Evolutionary conservation across 2,329 filamentous ascomycete genomes (phyloP).

Genomic region (Emmonsiellopsis sp.): DNA sequence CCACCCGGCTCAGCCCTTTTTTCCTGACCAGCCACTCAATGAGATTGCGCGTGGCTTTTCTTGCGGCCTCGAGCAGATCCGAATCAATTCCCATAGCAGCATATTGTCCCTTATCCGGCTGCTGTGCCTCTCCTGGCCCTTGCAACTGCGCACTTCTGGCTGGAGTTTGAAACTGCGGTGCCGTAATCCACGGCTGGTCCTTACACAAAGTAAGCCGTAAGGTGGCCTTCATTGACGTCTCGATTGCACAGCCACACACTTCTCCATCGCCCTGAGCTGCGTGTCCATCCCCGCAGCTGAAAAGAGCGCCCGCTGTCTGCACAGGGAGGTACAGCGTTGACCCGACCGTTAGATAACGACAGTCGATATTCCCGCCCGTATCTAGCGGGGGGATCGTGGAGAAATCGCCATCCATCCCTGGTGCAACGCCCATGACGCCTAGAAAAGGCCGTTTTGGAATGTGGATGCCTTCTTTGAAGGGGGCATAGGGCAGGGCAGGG

Average conservation of each 20-base stretch:
- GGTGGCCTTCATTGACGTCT: constrained; percentile 43
- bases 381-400: constrained; percentile 43
- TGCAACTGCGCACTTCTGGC: constrained; percentile 11
- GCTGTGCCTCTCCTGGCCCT: constrained; percentile 12
- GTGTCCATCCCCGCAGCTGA: constrained; percentile 47
- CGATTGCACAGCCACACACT: constrained; percentile 48
- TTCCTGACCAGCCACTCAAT: constrained; percentile 41
- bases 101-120: constrained; percentile 33
- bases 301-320: constrained; percentile 40
- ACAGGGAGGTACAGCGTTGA: constrained; percentile 42
- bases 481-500: constrained; percentile 28
- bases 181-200: constrained; percentile 36
- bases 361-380: constrained; percentile 48
- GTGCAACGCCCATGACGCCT: constrained; percentile 44
- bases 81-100: constrained; percentile 39
- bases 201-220: constrained; percentile 42
- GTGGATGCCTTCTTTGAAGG: constrained; percentile 40
- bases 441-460: constrained; percentile 44
- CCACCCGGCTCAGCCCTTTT: constrained; percentile 36
- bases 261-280: constrained; percentile 47
- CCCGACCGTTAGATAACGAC: constrained; percentile 40
- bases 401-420: constrained; percentile 35
- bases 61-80: constrained; percentile 40
- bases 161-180: constrained; percentile 40
- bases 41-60: constrained; percentile 39